Percentiles rank a stretch among this genome's conserved stretches.
phyloP scores from a whole-genome alignment of 2,329 filamentous ascomycete species.

The Colletotrichum limetticola region DNA sequence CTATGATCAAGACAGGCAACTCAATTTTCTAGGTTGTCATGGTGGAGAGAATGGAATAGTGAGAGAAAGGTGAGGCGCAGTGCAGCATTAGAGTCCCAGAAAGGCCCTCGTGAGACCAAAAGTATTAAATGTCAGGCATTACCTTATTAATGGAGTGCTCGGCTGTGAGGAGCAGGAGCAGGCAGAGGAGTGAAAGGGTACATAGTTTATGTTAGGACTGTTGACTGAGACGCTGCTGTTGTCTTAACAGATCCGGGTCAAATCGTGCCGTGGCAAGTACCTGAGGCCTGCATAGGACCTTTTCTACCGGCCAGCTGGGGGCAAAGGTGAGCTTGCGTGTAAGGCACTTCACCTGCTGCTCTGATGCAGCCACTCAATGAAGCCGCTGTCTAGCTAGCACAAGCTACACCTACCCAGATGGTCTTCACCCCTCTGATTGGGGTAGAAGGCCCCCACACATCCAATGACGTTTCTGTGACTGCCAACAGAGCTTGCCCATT shows the following conservation, averaged over 20 bases:
- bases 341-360: background rate
- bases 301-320: slow-evolving; percentile 14
- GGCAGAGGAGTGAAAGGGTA: background rate
- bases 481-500: slow-evolving; percentile 15
- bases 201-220: background rate
- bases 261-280: background rate
- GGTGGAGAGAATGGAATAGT: slow-evolving; percentile 15
- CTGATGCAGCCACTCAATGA: background rate
- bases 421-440: slow-evolving; percentile 7
- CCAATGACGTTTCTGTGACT: slow-evolving; percentile 35
- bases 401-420: background rate
- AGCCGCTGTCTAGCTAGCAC: background rate
- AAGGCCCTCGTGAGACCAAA: background rate
- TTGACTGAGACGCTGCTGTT: background rate
- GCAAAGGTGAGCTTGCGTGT: background rate
- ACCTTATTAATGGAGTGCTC: background rate
- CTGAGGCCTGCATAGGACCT: background rate
- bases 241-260: slow-evolving; percentile 10
- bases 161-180: slow-evolving; percentile 17
- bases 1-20: too few relatives aligned
- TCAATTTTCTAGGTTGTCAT: background rate
- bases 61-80: slow-evolving; percentile 18
- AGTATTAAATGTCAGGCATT: background rate
- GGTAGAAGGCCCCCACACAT: slow-evolving; percentile 13
- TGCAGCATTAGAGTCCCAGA: slow-evolving; percentile 5